Percentiles rank a stretch among this genome's conserved stretches.
These are phyloP conservation scores for Canna indica DNA, from an alignment of 176 grass and related monocot species.

Conservation along the genomic window DNA sequence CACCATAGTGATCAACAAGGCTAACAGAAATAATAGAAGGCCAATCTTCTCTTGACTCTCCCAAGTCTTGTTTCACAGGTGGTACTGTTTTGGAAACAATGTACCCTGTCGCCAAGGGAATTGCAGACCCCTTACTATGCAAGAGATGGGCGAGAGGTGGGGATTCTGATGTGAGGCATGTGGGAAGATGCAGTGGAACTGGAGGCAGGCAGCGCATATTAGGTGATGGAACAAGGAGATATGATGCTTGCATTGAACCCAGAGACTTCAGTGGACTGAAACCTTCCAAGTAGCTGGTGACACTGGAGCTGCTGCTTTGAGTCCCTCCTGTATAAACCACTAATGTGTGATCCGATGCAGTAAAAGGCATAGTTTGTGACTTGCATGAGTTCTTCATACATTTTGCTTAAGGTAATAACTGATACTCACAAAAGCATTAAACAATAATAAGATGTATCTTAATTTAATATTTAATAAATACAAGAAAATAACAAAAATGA, in stretches of 20 bases:
- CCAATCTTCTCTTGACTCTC: conserved; percentile 47
- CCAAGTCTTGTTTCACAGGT: conserved; percentile 49
- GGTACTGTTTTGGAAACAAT: conserved; percentile 69
- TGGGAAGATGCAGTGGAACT: conserved; percentile 65
- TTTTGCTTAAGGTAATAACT: not conserved
- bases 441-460: no score
- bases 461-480: no score
- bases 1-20: conserved; percentile 87
- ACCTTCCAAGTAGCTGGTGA: conserved; percentile 67
- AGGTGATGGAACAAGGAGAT: conserved; percentile 85
- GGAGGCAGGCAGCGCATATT: conserved; percentile 74
- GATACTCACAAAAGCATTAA: no score
- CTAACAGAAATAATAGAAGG: conserved; percentile 60
- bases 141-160: conserved; percentile 88
- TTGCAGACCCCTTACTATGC: conserved; percentile 86
- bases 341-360: not conserved
- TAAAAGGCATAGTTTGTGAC: not conserved
- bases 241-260: conserved; percentile 51
- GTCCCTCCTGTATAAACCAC: conserved; percentile 34
- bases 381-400: not conserved
- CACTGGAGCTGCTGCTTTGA: conserved; percentile 36
- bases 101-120: conserved; percentile 69
- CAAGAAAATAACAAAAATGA: no score
- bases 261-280: conserved; percentile 75
- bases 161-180: conserved; percentile 87